Evolutionary conservation across 148 eudicot species (phyloP), one percentile per base, ranked within the genome.

Genomic region (Rhododendron kiyosumense): DNA sequence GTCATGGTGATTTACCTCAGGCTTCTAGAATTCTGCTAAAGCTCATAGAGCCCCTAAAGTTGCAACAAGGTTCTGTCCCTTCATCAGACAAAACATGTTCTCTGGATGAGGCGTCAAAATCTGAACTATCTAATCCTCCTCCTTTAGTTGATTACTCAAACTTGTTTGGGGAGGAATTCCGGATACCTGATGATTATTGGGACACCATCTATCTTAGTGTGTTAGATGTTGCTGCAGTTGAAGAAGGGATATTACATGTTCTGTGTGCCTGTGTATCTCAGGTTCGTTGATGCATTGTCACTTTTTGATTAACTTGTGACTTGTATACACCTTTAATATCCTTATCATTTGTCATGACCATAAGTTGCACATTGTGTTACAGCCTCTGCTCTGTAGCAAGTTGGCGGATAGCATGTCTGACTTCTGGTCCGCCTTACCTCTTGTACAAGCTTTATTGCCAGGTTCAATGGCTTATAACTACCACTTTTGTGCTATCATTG

Each of bases 381-480:
- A 95, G 98, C 90, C 94, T 77, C 83, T 86, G 86, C 92, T 90
- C 85, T 95, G 98, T 89, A 92, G 94, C 90, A 93, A 92, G 90
- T 89, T 95, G 87, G 92, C 93, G 54, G 91, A 87, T 85, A 86
- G 89, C 82, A 89, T 83, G 89, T 87, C 90, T 84, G 92, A 95
- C 51, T 92, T 95, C 89, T 93, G 95, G 98, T 86, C 91, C 85
- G 91, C 93, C 59, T 87, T 95, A 85, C 98, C 98, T 74, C 92
- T 95, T 85, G 87, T 93, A 89, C 98, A 95, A 90, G 96, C 98
- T 73, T 90, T 95, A 79, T 88, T 94, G 86, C 96, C 98, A 95
- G 98, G 98, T 71, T 92, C 57, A 81, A 79, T 85, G 85, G 32
- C 84, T 52, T 88, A 73, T 45, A 17, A n/a, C 77, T 36, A 7